Evolutionary conservation across 306 rosid species (phyloP), one percentile per base, ranked within the genome.

Genomic region (Clitoria ternatea): DNA sequence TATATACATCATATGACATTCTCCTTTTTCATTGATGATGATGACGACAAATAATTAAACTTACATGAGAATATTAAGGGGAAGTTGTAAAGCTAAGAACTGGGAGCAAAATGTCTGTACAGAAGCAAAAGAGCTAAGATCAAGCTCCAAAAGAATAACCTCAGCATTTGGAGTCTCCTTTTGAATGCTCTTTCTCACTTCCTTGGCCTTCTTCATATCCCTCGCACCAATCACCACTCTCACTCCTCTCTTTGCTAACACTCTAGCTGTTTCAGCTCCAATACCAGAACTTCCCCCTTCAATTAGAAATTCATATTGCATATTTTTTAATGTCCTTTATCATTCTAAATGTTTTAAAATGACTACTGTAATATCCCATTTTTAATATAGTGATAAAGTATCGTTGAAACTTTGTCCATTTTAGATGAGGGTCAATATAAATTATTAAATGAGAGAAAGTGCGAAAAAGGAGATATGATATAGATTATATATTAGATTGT

Each of bases 231-330:
- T 89, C 81, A 94, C 97, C 15, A 94, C 71, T 67, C 89, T 89
- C 85, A 89, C 97, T 33, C 98, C 98, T 81, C 95, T 87, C 87
- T 87, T 94, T 42, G 97, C 97, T 54, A 94, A 80, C 26, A 89
- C 96, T 47, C 96, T 87, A 0, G 96, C 97, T 64, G 97, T 94
- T 80, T 94, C 97, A 40, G 90, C 92, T 84, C 98, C 98, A 43
- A 90, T 91, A 1, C 98, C 98, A 19, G 97, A 89, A n/a, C 88
- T 89, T 2, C 82, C 96, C 45, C 99, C 97, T 92, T 71, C 45
- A 60, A 73, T 49, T 2, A 6, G 35, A 32, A 47, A 65, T 35
- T 72, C 62, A 48, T n/a, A n/a, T n/a, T n/a, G n/a, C n/a, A n/a
- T n/a, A n/a, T n/a, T n/a, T n/a, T n/a, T n/a, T n/a, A n/a, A n/a